phyloP scores from a whole-genome alignment of 2,329 filamentous ascomycete species.

The Hymenoscyphus albidus region DNA sequence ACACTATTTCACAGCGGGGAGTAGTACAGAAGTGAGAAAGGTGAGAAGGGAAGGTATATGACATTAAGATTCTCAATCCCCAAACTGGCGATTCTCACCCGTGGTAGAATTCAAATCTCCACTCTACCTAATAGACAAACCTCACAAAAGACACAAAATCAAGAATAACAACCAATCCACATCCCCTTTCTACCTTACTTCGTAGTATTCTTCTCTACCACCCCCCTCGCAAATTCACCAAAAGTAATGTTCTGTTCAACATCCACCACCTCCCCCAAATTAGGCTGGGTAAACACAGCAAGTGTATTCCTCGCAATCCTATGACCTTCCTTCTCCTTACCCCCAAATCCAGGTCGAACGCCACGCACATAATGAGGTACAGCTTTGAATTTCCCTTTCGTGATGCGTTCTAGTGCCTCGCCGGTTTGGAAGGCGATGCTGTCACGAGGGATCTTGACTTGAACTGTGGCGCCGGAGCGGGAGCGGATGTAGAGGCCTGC shows the following conservation, averaged over 20 bases:
- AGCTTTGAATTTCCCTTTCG: conserved; percentile 83
- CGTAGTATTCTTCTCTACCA: conserved; percentile 36
- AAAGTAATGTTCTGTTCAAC: conserved; percentile 63
- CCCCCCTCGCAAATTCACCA: conserved; percentile 63
- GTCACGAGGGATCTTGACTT: conserved; percentile 86
- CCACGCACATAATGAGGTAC: conserved; percentile 95
- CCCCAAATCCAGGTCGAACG: conserved; percentile 50
- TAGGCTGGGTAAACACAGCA: conserved; percentile 96
- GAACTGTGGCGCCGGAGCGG: conserved; percentile 74
- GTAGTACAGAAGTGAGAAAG: too few species aligned
- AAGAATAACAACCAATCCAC: background rate
- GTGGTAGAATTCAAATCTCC: background rate
- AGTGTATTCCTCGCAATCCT: conserved; percentile 78
- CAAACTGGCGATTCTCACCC: background rate
- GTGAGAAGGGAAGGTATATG: too few species aligned
- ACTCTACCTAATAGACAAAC: background rate
- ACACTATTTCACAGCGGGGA: too few species aligned
- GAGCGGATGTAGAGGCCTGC: conserved; percentile 94
- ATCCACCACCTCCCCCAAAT: conserved; percentile 76
- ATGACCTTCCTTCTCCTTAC: conserved; percentile 40
- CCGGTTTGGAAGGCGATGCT: conserved; percentile 96
- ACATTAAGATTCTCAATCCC: too few species aligned
- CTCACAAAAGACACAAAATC: background rate
- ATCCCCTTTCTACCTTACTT: conserved; percentile 17
- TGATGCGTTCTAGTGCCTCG: conserved; percentile 87